Evolutionary conservation across 208 protist species (phyloP).

Genomic region (Trypanosomatidae sp.): DNA sequence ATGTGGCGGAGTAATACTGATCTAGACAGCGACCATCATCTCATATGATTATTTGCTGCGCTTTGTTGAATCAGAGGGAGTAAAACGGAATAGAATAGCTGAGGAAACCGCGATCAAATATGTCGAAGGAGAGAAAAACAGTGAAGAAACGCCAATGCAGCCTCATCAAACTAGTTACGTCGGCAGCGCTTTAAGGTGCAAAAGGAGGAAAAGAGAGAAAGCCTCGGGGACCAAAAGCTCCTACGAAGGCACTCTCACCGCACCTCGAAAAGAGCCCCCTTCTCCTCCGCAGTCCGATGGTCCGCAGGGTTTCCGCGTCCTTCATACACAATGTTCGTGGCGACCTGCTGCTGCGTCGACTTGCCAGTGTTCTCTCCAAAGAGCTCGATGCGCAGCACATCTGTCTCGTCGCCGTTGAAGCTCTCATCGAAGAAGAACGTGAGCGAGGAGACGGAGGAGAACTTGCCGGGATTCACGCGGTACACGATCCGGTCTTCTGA

Average conservation of each 20-base stretch:
- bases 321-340: slow-evolving; percentile 89
- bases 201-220: neutral
- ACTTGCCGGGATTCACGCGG: slow-evolving; percentile 70
- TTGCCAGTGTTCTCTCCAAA: slow-evolving; percentile 75
- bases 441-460: slow-evolving; percentile 47
- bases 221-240: neutral
- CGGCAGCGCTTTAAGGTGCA: too few species aligned
- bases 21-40: too few species aligned
- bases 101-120: too few species aligned
- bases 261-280: slow-evolving; percentile 37
- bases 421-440: slow-evolving; percentile 79
- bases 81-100: too few species aligned
- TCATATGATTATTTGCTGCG: too few species aligned
- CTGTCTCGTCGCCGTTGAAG: slow-evolving; percentile 68
- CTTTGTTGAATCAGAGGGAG: too few species aligned
- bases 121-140: too few species aligned
- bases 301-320: slow-evolving; percentile 82
- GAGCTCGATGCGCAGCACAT: slow-evolving; percentile 81
- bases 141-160: too few species aligned
- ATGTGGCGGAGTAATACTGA: too few species aligned
- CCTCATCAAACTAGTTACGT: too few species aligned
- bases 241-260: neutral
- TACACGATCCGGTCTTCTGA: slow-evolving; percentile 80
- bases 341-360: slow-evolving; percentile 61
- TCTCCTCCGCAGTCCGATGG: slow-evolving; percentile 53